Base-by-base conservation (phyloP, 352 stramenopile species). In the Phytophthora pistaciae region DNA sequence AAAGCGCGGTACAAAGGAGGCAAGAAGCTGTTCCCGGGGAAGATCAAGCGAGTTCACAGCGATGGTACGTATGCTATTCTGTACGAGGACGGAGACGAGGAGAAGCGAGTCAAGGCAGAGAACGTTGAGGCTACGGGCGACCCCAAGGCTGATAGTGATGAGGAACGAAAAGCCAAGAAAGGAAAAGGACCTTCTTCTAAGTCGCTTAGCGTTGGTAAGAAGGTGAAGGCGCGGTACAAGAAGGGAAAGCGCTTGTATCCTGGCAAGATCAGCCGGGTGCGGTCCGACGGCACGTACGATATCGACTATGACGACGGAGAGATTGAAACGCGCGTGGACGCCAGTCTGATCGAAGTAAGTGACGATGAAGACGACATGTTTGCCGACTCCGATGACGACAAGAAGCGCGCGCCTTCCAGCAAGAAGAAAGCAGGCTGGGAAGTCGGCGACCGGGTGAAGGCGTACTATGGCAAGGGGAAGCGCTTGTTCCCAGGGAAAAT, bases 241-340 rank as follows among this genome's bases (percentile, higher is more conserved):
- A 76, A 73, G 38, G 76, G 80, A 77, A 66, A 73, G 64, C 44
- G 64, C 44, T 16, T 94, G 68, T 74, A 93, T 79, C 53, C 48
- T 49, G 87, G 87, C 13, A 82, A 66, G 63, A 88, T 95, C 64
- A 68, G 61, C 20, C 69, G 77, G 20, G 79, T 86, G 36, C 72
- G 80, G 31, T 65, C 75, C 7, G 83, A 94, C 38, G 77, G 79
- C 40, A 78, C 84, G 27, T 90, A 78, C 46, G 85, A 94, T 64
- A 72, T 95, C 48, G 50, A 67, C 16, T 95, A 95, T 60, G 84
- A 93, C 60, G 88, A 94, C 57, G 85, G 86, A 8, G 86, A 94
- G 60, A 57, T 76, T 3, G 88, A 95, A 64, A 75, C 60, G 5
- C 80, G 79, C 14, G 86, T 94, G 33, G 62, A 68, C 27, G 33